Evolutionary conservation across 2,329 filamentous ascomycete genomes (phyloP).

Genomic region (Venturiaceae sp.): DNA sequence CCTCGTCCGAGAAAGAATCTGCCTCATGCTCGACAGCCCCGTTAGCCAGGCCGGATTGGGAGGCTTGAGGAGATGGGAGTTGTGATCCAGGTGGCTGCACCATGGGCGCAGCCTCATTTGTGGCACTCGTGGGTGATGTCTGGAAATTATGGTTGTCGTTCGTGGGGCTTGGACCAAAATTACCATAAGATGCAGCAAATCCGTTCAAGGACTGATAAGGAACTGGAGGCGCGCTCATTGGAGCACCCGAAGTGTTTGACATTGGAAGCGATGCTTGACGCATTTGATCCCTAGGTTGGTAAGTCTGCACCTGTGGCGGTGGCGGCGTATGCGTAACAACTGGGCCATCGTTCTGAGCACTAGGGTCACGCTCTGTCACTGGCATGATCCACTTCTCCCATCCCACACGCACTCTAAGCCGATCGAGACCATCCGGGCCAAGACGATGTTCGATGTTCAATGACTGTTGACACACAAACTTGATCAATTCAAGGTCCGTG

Average conservation of each 20-base stretch:
- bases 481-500: constrained; percentile 62
- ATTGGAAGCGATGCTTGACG: not conserved
- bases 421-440: constrained; percentile 68
- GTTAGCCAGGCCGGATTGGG: constrained; percentile 15
- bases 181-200: constrained; percentile 12
- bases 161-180: not conserved
- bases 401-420: constrained; percentile 62
- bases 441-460: constrained; percentile 63
- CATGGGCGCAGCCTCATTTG: not conserved
- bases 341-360: constrained; percentile 67
- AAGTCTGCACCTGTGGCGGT: constrained; percentile 11
- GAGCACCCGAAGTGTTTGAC: not conserved
- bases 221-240: not conserved
- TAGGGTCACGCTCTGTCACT: constrained; percentile 59
- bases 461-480: constrained; percentile 64
- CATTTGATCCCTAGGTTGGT: not conserved
- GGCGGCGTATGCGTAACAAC: constrained; percentile 30
- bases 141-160: constrained; percentile 4
- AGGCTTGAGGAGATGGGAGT: constrained; percentile 13
- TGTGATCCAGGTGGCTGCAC: not conserved
- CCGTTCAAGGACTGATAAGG: constrained; percentile 19
- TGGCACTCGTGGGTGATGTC: not conserved
- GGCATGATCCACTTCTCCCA: constrained; percentile 76
- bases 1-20: constrained; percentile 42
- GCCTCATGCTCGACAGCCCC: constrained; percentile 19